Evolutionary conservation across 139 green algal genomes (phyloP), one percentile per base, ranked within the genome.

Genomic region (Chlamydomonas sp.): DNA sequence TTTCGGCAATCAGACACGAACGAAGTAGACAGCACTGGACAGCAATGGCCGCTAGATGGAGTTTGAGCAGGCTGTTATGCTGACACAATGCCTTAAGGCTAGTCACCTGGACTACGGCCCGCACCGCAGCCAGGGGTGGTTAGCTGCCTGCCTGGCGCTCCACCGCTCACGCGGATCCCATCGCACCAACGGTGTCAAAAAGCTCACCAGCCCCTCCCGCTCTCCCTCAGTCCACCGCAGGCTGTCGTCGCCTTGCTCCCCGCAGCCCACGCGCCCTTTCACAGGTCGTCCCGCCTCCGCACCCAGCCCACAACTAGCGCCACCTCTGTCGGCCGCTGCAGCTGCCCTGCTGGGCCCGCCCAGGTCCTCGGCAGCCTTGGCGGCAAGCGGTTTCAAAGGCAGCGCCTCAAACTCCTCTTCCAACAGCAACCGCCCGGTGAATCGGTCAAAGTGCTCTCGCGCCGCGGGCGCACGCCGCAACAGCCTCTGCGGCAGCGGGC

Each of bases 41-140:
- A 49, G 31, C 31, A 49, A 49, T 49, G 31, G 31, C 31, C 31
- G 31, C 31, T 49, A 49, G 31, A 49, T 49, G 31, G 31, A 49
- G 31, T 49, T 49, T 49, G 31, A 49, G 31, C 31, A 49, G 31
- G 31, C 31, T 49, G 31, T 49, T 49, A 49, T 49, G 31, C 31
- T 49, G 31, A 49, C 31, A 49, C 31, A 49, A 49, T 49, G 31
- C 31, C 31, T 0, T 0, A 49, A 49, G 31, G 31, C 31, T 49
- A 49, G 31, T 49, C 31, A 49, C 31, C 31, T 49, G 31, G 31
- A 49, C 31, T 49, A 49, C 31, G 31, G 31, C 31, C 31, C 31
- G 31, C 31, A 49, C 31, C 31, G 31, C 74, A 98, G 91, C 96
- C 96, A 98, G 9, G 95, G 95, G 87, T 98, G 96, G 72, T 89